Conservation (phyloP, 192 early-diverging fungal species). For the Lobosporangium transversale region DNA sequence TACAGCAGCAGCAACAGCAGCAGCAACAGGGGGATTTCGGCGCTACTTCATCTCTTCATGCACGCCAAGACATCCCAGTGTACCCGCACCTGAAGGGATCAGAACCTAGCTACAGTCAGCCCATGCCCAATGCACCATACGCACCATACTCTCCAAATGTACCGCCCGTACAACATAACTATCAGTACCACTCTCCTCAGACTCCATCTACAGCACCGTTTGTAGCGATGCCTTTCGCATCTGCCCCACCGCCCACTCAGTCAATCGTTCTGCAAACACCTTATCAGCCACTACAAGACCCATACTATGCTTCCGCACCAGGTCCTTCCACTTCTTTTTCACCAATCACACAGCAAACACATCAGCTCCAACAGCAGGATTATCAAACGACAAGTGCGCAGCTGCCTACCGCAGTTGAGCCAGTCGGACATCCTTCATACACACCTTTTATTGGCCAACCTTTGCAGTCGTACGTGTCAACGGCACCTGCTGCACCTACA, state of each 20-base stretch:
- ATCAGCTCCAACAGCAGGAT: not conserved
- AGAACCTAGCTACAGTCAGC: constrained; percentile 40
- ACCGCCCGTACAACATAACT: constrained; percentile 8
- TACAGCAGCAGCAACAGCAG: constrained; percentile 36
- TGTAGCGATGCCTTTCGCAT: constrained; percentile 33
- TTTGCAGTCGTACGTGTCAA: constrained; percentile 21
- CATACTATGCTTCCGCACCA: constrained; percentile 18
- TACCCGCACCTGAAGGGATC: constrained; percentile 45
- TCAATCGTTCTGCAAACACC: not conserved
- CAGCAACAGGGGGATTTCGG: constrained; percentile 40
- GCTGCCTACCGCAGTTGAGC: not conserved
- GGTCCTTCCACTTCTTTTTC: not conserved
- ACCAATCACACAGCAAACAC: not conserved
- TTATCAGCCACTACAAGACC: constrained; percentile 5
- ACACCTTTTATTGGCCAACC: constrained; percentile 31
- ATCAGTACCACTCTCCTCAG: constrained; percentile 41
- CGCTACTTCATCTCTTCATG: not conserved
- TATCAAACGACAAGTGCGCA: not conserved
- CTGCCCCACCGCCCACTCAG: constrained; percentile 19
- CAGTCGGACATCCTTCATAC: constrained; percentile 1
- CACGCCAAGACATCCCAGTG: constrained; percentile 39
- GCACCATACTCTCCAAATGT: constrained; percentile 4
- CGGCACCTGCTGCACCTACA: constrained; percentile 14
- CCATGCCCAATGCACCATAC: constrained; percentile 29
- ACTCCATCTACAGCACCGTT: constrained; percentile 50